These are phyloP conservation scores for Lithocarpus polystachyus DNA, from an alignment of 306 rosid genomes.

Conservation along the genomic window DNA sequence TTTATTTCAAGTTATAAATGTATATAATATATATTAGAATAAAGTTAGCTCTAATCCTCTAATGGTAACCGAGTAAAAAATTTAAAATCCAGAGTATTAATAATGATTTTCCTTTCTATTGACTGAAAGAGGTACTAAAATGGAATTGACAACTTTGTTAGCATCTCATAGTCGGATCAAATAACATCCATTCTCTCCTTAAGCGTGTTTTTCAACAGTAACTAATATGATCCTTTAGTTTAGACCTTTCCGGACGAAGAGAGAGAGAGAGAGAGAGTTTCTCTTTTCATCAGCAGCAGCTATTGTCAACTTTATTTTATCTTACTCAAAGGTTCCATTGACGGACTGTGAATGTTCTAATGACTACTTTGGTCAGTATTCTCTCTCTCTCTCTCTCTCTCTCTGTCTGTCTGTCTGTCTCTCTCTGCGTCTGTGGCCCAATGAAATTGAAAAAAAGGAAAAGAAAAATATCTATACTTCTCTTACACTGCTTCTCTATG, in stretches of 20 bases:
- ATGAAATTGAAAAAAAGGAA: background rate
- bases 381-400: background rate
- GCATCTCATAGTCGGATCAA: background rate
- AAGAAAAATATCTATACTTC: constrained; percentile 5
- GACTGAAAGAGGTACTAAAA: no score
- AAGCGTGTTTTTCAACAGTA: background rate
- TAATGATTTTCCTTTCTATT: no score
- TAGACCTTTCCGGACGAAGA: background rate
- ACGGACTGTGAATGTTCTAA: constrained; percentile 14
- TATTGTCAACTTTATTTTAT: constrained; percentile 2
- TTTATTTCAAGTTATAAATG: no score
- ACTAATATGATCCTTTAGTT: background rate
- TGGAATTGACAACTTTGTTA: no score
- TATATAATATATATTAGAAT: no score
- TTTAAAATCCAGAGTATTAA: no score
- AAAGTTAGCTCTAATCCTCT: no score
- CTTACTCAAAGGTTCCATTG: constrained; percentile 5
- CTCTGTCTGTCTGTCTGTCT: no score
- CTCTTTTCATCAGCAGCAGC: background rate
- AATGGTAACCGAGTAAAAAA: no score
- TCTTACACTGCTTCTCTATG: constrained; percentile 1
- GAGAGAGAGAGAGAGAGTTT: background rate
- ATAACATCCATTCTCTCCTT: background rate
- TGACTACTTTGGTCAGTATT: constrained; percentile 20
- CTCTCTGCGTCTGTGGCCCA: background rate